phyloP scores from a whole-genome alignment of 2,329 filamentous ascomycete species.

The Chaetoscypha palmicola region DNA sequence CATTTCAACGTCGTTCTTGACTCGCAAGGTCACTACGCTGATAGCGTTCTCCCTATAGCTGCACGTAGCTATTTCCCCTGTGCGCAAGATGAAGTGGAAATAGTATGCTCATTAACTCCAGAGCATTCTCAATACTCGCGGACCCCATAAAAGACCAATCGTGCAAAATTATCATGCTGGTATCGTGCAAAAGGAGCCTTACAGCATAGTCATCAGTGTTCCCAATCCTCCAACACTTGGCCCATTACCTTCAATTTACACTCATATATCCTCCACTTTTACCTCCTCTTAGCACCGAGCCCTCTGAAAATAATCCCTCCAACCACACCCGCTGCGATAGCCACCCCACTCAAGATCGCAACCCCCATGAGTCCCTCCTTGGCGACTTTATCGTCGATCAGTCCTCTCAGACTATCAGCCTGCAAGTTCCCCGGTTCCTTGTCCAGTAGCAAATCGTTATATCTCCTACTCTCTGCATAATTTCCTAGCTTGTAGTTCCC shows the following conservation, averaged over 20 bases:
- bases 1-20: no score
- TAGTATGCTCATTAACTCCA: background rate
- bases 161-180: constrained; percentile 4
- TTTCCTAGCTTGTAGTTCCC: constrained; percentile 98
- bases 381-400: constrained; percentile 95
- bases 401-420: constrained; percentile 71
- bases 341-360: constrained; percentile 88
- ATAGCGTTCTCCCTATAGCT: no score
- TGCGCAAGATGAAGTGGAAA: background rate
- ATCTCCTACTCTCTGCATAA: constrained; percentile 88
- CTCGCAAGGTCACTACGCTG: no score
- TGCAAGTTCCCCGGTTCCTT: constrained; percentile 90
- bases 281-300: constrained; percentile 47
- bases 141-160: background rate
- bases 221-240: constrained; percentile 2
- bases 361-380: constrained; percentile 92
- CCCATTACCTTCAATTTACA: background rate
- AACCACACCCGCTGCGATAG: constrained; percentile 86
- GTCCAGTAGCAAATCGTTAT: constrained; percentile 88
- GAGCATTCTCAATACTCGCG: background rate
- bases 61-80: no score
- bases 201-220: background rate
- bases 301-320: constrained; percentile 81
- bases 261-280: constrained; percentile 1
- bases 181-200: background rate